Conservation (phyloP, 306 rosid species). For the Cucumis cinereus region DNA sequence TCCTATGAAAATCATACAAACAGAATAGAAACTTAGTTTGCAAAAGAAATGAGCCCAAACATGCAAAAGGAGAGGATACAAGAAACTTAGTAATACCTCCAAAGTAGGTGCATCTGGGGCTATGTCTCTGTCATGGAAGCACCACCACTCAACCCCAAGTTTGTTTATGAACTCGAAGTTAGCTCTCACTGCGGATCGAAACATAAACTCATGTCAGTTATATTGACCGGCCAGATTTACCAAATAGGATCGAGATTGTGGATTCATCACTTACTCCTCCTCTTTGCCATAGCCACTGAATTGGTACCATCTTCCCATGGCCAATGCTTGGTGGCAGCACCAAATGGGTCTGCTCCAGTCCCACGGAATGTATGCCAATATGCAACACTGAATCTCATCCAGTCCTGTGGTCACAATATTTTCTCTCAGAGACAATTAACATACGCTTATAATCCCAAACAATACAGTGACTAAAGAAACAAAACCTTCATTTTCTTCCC, state of each 20-base stretch:
- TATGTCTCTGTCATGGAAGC: constrained; percentile 91
- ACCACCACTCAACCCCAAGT: constrained; percentile 83
- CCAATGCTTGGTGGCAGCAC: constrained; percentile 81
- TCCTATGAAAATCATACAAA: constrained; percentile 38
- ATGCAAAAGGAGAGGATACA: neutral
- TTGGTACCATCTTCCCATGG: constrained; percentile 99
- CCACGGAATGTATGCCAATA: constrained; percentile 99
- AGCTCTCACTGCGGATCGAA: constrained; percentile 58
- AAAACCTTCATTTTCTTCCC: constrained; percentile 96
- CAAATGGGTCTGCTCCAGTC: constrained; percentile 81
- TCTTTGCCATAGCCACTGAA: constrained; percentile 79
- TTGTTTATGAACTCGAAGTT: constrained; percentile 83
- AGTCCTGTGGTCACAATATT: constrained; percentile 38
- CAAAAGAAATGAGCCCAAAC: neutral
- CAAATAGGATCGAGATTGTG: neutral
- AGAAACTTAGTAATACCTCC: constrained; percentile 29
- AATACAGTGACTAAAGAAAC: neutral
- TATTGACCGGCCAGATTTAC: neutral
- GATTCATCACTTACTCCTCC: constrained; percentile 57
- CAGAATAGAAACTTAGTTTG: constrained; percentile 8
- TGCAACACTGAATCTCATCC: constrained; percentile 95
- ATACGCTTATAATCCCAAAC: neutral
- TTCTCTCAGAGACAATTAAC: constrained; percentile 12
- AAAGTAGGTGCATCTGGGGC: constrained; percentile 73
- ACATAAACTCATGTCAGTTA: constrained; percentile 3